Evolutionary conservation across 2,329 filamentous ascomycete genomes (phyloP), one percentile per base, ranked within the genome.

Genomic region (Alternaria burnsii): DNA sequence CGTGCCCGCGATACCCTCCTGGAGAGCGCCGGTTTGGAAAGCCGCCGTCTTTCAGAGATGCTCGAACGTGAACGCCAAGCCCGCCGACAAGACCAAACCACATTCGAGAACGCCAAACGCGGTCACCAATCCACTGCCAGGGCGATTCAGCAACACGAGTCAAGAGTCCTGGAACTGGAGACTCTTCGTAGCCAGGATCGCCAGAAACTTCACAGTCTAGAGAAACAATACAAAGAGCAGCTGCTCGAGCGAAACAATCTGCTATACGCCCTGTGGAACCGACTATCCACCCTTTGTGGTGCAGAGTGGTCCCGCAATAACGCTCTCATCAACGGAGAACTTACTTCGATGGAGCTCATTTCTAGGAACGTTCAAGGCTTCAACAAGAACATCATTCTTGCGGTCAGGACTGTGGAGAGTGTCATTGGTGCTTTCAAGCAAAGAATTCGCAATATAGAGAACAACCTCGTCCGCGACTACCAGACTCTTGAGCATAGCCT

Each of bases 241-340:
- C 85, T 98, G 40, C 87, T 86, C 43, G 95, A 98, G 80, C 89
- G 95, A 56, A 97, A 98, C 80, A 91, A 92, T 61, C 83, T 99
- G 53, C 85, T 98, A 18, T 86, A 97, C 22, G 86, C 88, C n/a
- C 82, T 98, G 5, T 99, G 95, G 95, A 94, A 94, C 65, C 87
- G 91, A 46, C 85, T 99, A 9, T 94, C 92, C 4, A 85, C 88
- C 0, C 85, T 98, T 43, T 98, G 95, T 71, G 95, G 95, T 11
- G 86, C 88, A 0, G 95, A 98, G 74, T 99, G 95, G 94, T 88
- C 91, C 5, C 91, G 97, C 76, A 89, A 90, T 71, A 94, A 98
- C 78, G 91, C 90, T 58, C 87, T 97, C 24, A 91, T 98, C 74
- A 94, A 95, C 71, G 92, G 93, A 20, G 91, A 94, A 61, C 82